A percentile compares a stretch with the other conserved stretches of the same genome.
Evolutionary conservation across 345 rosid species (phyloP).

Genomic region (Lagerstroemia speciosa): DNA sequence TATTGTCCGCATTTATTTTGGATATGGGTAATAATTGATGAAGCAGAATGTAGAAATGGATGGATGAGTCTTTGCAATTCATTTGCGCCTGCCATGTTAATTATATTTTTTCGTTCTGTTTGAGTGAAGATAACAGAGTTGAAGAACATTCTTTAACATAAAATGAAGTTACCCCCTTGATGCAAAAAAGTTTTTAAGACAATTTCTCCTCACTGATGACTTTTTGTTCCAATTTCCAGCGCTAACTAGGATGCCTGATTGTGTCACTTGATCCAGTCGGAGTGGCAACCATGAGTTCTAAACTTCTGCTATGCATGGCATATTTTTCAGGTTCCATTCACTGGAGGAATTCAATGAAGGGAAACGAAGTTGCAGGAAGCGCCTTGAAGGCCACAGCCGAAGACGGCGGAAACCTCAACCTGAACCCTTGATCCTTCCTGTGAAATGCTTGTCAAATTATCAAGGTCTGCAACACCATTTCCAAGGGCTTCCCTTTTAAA

Average conservation of each 20-base stretch:
- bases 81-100: no score
- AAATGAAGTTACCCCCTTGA: not conserved
- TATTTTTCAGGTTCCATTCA: slow-evolving; percentile 32
- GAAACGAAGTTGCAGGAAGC: slow-evolving; percentile 53
- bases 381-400: slow-evolving; percentile 48
- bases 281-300: not conserved
- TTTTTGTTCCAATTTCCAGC: not conserved
- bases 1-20: not conserved
- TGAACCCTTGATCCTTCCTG: slow-evolving; percentile 20
- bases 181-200: not conserved
- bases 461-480: slow-evolving; percentile 30
- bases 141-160: not conserved
- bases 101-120: not conserved
- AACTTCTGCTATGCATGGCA: not conserved
- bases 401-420: slow-evolving; percentile 47
- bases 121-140: not conserved
- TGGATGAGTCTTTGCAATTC: no score
- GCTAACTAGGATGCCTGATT: not conserved
- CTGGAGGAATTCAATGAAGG: slow-evolving; percentile 54
- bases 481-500: not conserved
- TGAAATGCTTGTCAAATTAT: slow-evolving; percentile 23
- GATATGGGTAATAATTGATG: not conserved
- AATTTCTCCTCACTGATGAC: not conserved
- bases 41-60: not conserved
- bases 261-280: not conserved